A percentile compares a stretch with the other conserved stretches of the same genome.
Evolutionary conservation across 805 yeast species (phyloP).

Genomic region (Spathaspora sp.): DNA sequence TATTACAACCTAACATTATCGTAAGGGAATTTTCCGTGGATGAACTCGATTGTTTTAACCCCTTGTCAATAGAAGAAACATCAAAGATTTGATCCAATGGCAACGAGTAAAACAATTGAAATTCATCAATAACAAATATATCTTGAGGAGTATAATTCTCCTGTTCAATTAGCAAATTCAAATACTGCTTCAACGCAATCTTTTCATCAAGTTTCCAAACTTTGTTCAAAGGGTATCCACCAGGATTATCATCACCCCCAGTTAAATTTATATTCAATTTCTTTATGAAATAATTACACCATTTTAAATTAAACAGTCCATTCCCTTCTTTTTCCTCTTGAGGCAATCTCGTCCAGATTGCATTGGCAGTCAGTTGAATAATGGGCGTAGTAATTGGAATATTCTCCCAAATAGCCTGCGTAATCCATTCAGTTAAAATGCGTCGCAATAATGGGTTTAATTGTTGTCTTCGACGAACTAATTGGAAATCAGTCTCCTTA

Average conservation of each 20-base stretch:
- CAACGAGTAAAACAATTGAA: conserved; percentile 54
- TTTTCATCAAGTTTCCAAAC: conserved; percentile 64
- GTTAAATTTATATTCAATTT: conserved; percentile 49
- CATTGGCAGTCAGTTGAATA: conserved; percentile 58
- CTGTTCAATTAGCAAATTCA: conserved; percentile 26
- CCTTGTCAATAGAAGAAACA: conserved; percentile 41
- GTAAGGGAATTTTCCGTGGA: conserved; percentile 44
- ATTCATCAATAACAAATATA: conserved; percentile 58
- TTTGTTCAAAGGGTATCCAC: conserved; percentile 34
- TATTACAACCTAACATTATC: conserved; percentile 58
- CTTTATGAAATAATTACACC: conserved; percentile 51
- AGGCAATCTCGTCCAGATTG: conserved; percentile 62
- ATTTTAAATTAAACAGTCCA: conserved; percentile 61
- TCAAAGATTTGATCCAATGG: conserved; percentile 58
- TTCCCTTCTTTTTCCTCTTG: conserved; percentile 53
- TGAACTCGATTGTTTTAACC: conserved; percentile 32
- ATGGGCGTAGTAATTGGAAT: conserved; percentile 64
- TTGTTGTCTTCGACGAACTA: conserved; percentile 52
- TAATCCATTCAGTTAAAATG: conserved; percentile 67
- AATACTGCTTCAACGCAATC: conserved; percentile 40
- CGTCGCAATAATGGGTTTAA: conserved; percentile 51
- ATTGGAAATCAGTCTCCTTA: conserved; percentile 48
- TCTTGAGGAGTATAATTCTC: conserved; percentile 46
- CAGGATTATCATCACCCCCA: conserved; percentile 41
- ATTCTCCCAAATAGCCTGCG: conserved; percentile 64